Base-by-base conservation (phyloP, 768 basidiomycete genomes). In the Lactarius vividus region DNA sequence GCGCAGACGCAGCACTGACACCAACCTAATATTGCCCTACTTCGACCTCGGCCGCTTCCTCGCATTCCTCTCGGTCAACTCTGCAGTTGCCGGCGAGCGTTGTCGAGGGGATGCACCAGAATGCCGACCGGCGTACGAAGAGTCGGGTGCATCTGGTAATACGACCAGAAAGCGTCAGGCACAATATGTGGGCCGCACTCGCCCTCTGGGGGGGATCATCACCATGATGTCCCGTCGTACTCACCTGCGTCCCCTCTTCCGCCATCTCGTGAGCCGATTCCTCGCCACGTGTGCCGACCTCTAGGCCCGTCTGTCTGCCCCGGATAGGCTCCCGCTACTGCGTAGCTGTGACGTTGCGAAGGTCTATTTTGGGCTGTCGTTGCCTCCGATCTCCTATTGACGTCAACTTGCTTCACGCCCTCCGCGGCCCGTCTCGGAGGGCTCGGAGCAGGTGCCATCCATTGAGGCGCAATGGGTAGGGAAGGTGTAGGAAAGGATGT, bases 41-140 rank as follows among this genome's bases (percentile, higher is more conserved):
- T 16, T 6, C 8, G 23, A 13, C 55, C 56, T 62, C 60, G 15
- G 13, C 20, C 49, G 46, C 56, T 62, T 62, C 29, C 60, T 57
- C 37, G 44, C 46, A 6, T 23, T 9, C 16, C 31, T 9, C 26
- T 33, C 46, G 23, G 28, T 16, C 65, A n/a, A 16, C 23, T 28
- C 39, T 42, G 39, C 23, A 52, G 37, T 54, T 10, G 23, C 33
- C 26, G 29, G 15, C 35, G 35, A 31, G 26, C n/a, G 44, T 40
- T 16, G 56, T 40, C 29, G 28, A 1, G 28, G 29, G 23, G 1
- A 15, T 13, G 44, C 16, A 39, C 59, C 35, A 46, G 49, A 52
- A 52, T 26, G 1, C 26, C 49, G 23, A 16, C 23, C 42, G 37
- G 29, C 2, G 29, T 4, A 42, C 49, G 44, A n/a, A 31, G 15